Evolutionary conservation across 164 flowering plant species (phyloP).

Genomic region (Saururus chinensis): DNA sequence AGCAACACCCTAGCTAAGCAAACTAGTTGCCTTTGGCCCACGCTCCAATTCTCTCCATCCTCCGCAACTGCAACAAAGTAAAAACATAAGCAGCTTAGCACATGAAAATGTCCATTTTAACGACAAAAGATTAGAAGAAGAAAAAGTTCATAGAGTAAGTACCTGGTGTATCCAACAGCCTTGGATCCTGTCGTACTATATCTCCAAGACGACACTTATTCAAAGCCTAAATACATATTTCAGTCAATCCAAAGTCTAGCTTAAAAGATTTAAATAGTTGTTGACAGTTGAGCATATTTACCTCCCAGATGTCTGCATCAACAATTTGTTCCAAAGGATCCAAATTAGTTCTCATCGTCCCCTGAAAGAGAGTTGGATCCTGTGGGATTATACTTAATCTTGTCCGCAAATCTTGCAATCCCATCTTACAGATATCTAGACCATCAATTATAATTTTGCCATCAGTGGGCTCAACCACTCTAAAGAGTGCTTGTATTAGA

Average conservation of each 20-base stretch:
- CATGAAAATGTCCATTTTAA: background rate
- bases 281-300: constrained; percentile 10
- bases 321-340: constrained; percentile 63
- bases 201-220: constrained; percentile 51
- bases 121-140: background rate
- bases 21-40: constrained; percentile 79
- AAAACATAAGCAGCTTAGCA: background rate
- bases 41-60: constrained; percentile 87
- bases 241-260: background rate
- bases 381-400: constrained; percentile 73
- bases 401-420: constrained; percentile 71
- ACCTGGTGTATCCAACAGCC: constrained; percentile 77
- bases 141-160: background rate
- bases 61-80: constrained; percentile 47
- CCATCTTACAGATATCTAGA: constrained; percentile 44
- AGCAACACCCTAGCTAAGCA: constrained; percentile 69
- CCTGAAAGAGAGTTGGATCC: constrained; percentile 76
- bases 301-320: constrained; percentile 76
- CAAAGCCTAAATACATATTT: constrained; percentile 27
- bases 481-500: constrained; percentile 73
- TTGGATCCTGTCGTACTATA: constrained; percentile 39
- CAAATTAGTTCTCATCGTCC: constrained; percentile 64
- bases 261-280: background rate
- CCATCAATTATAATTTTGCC: constrained; percentile 69
- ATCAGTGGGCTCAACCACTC: constrained; percentile 58